Evolutionary conservation across 495 filamentous ascomycete species (phyloP).

Genomic region (Aspergillus coremiiformis): DNA sequence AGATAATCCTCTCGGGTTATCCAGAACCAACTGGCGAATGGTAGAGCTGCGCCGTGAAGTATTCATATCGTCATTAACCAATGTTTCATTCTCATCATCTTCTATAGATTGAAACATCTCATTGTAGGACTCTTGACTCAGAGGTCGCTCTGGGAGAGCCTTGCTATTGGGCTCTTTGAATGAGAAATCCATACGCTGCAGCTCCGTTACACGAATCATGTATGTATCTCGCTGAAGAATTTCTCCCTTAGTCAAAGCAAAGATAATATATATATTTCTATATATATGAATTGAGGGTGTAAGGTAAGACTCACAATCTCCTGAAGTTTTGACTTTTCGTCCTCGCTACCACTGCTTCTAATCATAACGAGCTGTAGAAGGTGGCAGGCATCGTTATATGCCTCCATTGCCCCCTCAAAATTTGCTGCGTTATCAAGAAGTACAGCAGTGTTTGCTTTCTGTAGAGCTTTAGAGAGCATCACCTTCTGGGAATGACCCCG

Average conservation of each 20-base stretch:
- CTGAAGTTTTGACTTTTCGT: constrained; percentile 75
- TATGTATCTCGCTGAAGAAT: constrained; percentile 71
- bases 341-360: constrained; percentile 69
- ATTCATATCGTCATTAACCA: constrained; percentile 2
- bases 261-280: too few relatives aligned
- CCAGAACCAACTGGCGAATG: constrained; percentile 13
- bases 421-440: constrained; percentile 92
- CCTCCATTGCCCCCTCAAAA: constrained; percentile 83
- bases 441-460: constrained; percentile 93
- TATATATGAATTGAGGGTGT: too few relatives aligned
- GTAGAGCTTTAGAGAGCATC: constrained; percentile 86
- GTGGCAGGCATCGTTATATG: constrained; percentile 82
- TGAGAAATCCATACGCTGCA: constrained; percentile 59
- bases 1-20: constrained; percentile 18
- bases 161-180: constrained; percentile 53
- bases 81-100: constrained; percentile 40
- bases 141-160: constrained; percentile 69
- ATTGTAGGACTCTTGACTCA: constrained; percentile 56
- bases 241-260: constrained; percentile 8
- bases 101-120: constrained; percentile 40
- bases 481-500: constrained; percentile 65
- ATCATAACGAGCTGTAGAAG: constrained; percentile 81
- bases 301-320: constrained; percentile 70
- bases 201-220: constrained; percentile 75
- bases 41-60: constrained; percentile 13